Base-by-base conservation (phyloP, 768 basidiomycete species). In the Neoboletus subvelutipes region DNA sequence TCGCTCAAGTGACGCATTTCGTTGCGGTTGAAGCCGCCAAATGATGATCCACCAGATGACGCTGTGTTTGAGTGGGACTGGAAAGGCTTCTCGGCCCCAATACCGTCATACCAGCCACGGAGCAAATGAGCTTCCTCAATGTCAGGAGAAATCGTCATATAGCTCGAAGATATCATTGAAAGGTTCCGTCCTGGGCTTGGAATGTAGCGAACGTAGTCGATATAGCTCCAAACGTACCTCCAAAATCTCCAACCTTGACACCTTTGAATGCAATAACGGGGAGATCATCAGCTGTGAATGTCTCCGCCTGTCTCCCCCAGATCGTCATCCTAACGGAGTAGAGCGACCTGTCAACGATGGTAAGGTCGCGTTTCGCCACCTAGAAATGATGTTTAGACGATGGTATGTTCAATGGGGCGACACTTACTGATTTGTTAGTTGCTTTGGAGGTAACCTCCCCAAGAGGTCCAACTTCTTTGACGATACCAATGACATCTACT, bases 231-330 rank as follows among this genome's bases (percentile, higher is more conserved):
- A 2, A 55, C 76, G 49, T 63, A 84, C 93, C 93, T 65, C 88
- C 87, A 71, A 88, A 99, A 61, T 98, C 96, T 28, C 92, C 87
- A 40, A 98, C 91, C 71, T 88, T 92, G 61, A 93, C 92, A 24
- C 92, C 89, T 74, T 95, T 97, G 81, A 95, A 92, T 5, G 96
- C 96, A 61, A 95, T 81, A 31, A 98, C 86, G 10, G 92, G 84
- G 49, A 80, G 68, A 48, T 78, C 78, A 12, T 80, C 76, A 6
- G 79, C 74, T n/a, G 73, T 70, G 69, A 85, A 98, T 40, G 81
- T 80, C 69, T 98, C 93, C 0, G 96, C 96, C 70, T 92, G 90
- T 71, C 90, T 93, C 24, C 96, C 97, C 97, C 96, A 99, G 31
- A 98, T 77, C 4, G 96, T 99, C 61, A 98, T 70, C 34, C 92